phyloP scores from a whole-genome alignment of 768 basidiomycete species.

The Holtermannia corniformis region DNA sequence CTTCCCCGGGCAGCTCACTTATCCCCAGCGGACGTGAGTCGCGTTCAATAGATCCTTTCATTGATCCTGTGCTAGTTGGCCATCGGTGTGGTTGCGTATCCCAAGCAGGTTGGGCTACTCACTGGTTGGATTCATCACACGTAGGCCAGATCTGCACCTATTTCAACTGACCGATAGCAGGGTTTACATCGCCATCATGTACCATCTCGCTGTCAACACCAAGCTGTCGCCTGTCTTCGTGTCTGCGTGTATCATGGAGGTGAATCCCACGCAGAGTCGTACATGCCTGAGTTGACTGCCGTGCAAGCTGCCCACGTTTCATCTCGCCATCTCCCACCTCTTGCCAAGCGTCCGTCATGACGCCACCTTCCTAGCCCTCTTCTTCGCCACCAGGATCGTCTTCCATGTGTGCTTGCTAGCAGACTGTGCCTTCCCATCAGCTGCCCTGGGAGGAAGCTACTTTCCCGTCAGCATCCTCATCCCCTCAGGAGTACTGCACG shows the following conservation, averaged over 20 bases:
- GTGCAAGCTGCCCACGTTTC: constrained; percentile 47
- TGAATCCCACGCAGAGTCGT: constrained; percentile 6
- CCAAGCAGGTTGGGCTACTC: constrained; percentile 46
- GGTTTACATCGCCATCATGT: constrained; percentile 45
- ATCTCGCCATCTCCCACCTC: constrained; percentile 48
- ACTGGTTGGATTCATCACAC: constrained; percentile 53
- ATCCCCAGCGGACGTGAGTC: constrained; percentile 22
- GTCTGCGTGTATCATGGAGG: constrained; percentile 49
- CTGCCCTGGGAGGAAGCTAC: constrained; percentile 36
- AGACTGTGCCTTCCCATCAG: constrained; percentile 17
- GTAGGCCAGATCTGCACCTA: constrained; percentile 17
- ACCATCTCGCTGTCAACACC: constrained; percentile 40
- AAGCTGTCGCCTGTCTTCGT: constrained; percentile 46
- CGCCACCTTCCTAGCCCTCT: constrained; percentile 47
- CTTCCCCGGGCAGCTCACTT: constrained; percentile 9
- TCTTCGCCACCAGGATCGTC: constrained; percentile 50
- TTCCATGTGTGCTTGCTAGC: constrained; percentile 46
- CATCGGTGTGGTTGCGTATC: constrained; percentile 48
- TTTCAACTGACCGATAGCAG: constrained; percentile 4
- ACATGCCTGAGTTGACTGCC: constrained; percentile 1
- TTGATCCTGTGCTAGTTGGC: constrained; percentile 41
- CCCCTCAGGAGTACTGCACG: constrained; percentile 49
- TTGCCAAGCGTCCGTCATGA: constrained; percentile 47
- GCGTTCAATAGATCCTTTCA: background rate
- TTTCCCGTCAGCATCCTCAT: constrained; percentile 45